Evolutionary conservation across 768 basidiomycete genomes (phyloP).

Genomic region (Leccinum subtestaceum): DNA sequence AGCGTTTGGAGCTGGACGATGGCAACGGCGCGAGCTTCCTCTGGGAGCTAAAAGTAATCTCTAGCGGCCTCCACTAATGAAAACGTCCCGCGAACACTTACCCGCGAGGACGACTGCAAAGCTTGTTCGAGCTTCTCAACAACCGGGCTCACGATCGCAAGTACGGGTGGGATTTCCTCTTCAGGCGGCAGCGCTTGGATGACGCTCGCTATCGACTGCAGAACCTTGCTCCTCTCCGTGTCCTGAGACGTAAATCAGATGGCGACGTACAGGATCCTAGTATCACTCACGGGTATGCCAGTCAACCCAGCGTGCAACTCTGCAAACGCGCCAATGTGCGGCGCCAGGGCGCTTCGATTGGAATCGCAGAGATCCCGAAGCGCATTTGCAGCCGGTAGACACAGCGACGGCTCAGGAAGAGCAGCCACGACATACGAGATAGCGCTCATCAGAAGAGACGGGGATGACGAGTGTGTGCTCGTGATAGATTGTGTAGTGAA

Average conservation of each 20-base stretch:
- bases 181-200: conserved; percentile 83
- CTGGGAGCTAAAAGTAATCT: conserved; percentile 50
- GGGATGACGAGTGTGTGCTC: conserved; percentile 25
- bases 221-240: conserved; percentile 83
- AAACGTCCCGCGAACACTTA: conserved; percentile 29
- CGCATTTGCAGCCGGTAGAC: conserved; percentile 73
- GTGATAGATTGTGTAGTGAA: conserved; percentile 53
- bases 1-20: conserved; percentile 78
- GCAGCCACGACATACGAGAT: conserved; percentile 71
- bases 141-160: conserved; percentile 78
- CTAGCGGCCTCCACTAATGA: neutral
- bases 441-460: conserved; percentile 58
- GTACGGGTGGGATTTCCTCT: conserved; percentile 73
- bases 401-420: conserved; percentile 61
- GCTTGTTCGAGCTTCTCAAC: conserved; percentile 65
- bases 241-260: conserved; percentile 44
- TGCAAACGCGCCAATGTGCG: conserved; percentile 82
- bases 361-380: conserved; percentile 87
- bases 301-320: conserved; percentile 76
- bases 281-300: conserved; percentile 61
- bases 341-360: conserved; percentile 79
- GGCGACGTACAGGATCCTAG: neutral
- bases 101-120: conserved; percentile 52
- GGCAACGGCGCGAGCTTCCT: conserved; percentile 63
- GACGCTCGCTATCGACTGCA: conserved; percentile 91